A percentile compares a stretch with the other conserved stretches of the same genome.
Evolutionary conservation across 495 filamentous ascomycete genomes (phyloP).

Genomic region (Viridothelium virens): DNA sequence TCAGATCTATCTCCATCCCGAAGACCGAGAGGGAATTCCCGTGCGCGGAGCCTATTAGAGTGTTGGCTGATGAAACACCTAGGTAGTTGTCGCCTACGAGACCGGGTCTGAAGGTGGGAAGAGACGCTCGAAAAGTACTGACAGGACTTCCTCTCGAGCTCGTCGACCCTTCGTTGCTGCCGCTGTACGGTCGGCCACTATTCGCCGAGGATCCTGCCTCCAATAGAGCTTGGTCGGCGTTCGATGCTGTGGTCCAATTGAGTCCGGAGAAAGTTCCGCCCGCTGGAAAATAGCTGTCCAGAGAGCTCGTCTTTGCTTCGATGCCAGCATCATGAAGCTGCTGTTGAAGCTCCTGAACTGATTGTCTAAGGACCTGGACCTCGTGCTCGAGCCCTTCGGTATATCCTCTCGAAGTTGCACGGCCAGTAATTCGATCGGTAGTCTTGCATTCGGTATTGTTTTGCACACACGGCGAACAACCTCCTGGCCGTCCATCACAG

Average conservation of each 20-base stretch:
- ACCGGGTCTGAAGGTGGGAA: conserved; percentile 46
- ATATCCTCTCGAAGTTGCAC: conserved; percentile 69
- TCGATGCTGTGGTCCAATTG: background rate
- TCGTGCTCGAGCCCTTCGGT: conserved; percentile 49
- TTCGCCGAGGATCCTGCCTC: conserved; percentile 10
- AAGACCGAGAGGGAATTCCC: conserved; percentile 66
- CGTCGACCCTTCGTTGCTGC: conserved; percentile 9
- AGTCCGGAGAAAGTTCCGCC: background rate
- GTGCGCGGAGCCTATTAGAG: conserved; percentile 61
- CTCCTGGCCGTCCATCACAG: conserved; percentile 64
- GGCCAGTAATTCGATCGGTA: conserved; percentile 80
- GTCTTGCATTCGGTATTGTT: conserved; percentile 66
- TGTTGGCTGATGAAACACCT: conserved; percentile 59
- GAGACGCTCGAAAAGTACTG: conserved; percentile 26
- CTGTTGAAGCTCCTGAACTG: conserved; percentile 31
- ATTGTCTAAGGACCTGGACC: conserved; percentile 26
- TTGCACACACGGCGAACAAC: conserved; percentile 67
- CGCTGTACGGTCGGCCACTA: background rate
- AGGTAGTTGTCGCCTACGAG: conserved; percentile 61
- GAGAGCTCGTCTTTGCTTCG: conserved; percentile 22
- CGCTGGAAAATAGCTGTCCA: background rate
- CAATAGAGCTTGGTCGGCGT: background rate
- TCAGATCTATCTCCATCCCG: conserved; percentile 68
- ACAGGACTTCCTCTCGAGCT: conserved; percentile 28
- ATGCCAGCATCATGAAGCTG: conserved; percentile 33